phyloP scores from a whole-genome alignment of 2,329 filamentous ascomycete genomes.

The Venturia carpophila region DNA sequence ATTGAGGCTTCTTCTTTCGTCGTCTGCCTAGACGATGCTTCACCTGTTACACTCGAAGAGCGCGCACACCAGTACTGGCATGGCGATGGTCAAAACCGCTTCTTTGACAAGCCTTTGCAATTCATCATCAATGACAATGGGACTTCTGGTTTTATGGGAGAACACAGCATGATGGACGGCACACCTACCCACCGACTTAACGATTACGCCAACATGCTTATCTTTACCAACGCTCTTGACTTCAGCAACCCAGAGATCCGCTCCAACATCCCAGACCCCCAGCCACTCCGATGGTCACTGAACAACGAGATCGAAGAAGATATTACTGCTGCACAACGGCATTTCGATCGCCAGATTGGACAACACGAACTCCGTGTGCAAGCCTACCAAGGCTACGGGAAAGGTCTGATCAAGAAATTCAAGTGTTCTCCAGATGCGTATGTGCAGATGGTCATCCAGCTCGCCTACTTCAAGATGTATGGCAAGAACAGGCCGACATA shows the following conservation, averaged over 20 bases:
- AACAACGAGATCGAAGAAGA: constrained; percentile 65
- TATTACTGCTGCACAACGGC: constrained; percentile 66
- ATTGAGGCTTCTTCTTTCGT: constrained; percentile 88
- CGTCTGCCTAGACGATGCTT: constrained; percentile 85
- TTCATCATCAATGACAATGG: constrained; percentile 99
- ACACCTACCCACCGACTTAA: constrained; percentile 95
- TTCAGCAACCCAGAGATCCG: constrained; percentile 71
- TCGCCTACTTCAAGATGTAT: constrained; percentile 98
- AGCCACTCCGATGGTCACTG: constrained; percentile 68
- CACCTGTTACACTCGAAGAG: constrained; percentile 89
- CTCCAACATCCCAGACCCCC: constrained; percentile 75
- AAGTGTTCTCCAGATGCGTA: constrained; percentile 96
- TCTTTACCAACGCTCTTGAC: constrained; percentile 91
- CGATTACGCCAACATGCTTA: constrained; percentile 85
- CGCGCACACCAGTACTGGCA: constrained; percentile 97
- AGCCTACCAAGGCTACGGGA: constrained; percentile 94
- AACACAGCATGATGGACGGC: constrained; percentile 99
- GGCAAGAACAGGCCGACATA: constrained; percentile 96
- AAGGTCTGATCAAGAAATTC: constrained; percentile 99
- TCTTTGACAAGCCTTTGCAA: constrained; percentile 96
- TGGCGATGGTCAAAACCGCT: constrained; percentile 89
- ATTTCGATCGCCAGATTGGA: constrained; percentile 75
- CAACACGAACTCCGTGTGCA: constrained; percentile 89
- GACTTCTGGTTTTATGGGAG: constrained; percentile 93
- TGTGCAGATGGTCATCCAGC: constrained; percentile 96